Percentiles rank a stretch among this genome's conserved stretches.
Conservation (phyloP, 148 eudicot species). For the Dysphania ambrosioides region DNA sequence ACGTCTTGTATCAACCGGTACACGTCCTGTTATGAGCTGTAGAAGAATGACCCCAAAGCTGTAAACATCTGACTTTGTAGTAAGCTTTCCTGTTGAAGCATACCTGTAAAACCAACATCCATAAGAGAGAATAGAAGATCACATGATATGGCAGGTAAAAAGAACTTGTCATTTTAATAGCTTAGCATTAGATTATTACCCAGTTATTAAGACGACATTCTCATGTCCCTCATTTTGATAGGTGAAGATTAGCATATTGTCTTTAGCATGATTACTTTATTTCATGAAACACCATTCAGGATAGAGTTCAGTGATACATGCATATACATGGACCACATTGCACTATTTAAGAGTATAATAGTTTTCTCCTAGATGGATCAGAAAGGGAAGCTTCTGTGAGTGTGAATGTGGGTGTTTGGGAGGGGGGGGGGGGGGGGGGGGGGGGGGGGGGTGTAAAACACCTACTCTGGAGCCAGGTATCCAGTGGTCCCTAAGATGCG, state of each 20-base stretch:
- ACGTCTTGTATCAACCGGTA: conserved; percentile 71
- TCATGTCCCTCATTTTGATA: not conserved
- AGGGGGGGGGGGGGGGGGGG: not conserved
- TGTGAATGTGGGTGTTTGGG: no score
- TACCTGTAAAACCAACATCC: conserved; percentile 47
- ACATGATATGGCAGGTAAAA: conserved; percentile 12
- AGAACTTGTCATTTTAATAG: not conserved
- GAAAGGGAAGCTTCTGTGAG: conserved; percentile 32
- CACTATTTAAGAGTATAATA: conserved; percentile 28
- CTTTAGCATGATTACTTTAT: conserved; percentile 14
- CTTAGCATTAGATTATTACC: conserved; percentile 12
- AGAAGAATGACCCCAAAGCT: conserved; percentile 91
- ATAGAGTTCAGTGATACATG: conserved; percentile 8
- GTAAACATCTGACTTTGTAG: conserved; percentile 93
- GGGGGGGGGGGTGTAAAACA: conserved; percentile 29
- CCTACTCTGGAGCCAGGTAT: conserved; percentile 94
- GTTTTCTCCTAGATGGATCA: conserved; percentile 24
- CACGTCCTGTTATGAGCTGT: conserved; percentile 84
- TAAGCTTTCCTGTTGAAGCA: conserved; percentile 83
- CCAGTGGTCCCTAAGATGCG: conserved; percentile 95
- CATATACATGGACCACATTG: conserved; percentile 34
- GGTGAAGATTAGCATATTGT: conserved; percentile 1
- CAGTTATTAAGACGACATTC: not conserved
- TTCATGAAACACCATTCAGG: not conserved
- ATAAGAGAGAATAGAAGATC: conserved; percentile 21